Evolutionary conservation across 306 rosid genomes (phyloP), one percentile per base, ranked within the genome.

Genomic region (Prunus padus): DNA sequence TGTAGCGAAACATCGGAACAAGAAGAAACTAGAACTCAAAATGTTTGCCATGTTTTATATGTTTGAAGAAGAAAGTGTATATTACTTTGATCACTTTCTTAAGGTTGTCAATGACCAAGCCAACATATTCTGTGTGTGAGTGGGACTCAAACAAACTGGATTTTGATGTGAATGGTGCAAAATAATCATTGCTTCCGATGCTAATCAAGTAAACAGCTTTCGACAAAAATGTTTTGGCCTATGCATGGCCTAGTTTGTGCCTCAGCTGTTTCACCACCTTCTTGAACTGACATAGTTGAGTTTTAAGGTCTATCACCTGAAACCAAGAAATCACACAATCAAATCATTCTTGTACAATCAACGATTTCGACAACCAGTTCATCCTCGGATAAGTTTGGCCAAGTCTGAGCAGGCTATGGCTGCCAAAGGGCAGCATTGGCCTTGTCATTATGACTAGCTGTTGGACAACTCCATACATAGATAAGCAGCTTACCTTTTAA

Each of bases 221-320:
- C n/a, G 86, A 76, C 1, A 91, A 0, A 59, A 87, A 56, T 16
- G 28, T 59, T 46, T 74, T 67, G 26, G 84, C 77, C 79, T 72
- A 76, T 65, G 28, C 51, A 11, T 60, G n/a, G 4, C 90, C 97
- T 3, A 82, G 65, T 33, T 77, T 80, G 61, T 73, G 9, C 42
- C 62, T 84, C 9, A 84, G 20, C 16, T 52, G 1, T 33, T 63
- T 80, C 75, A 49, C 86, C 15, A 87, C 74, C 5, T 69, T 79
- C 75, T 84, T 76, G 62, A 87, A 86, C 67, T 81, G 67, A 49
- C 75, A 44, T 16, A 82, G 71, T 76, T 91, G 93, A 47, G 87
- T 73, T 9, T 74, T 44, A 0, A 87, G 83, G 86, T 82, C 74
- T 76, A 80, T 45, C 18, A 76, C 86, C 90, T 89, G 69, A 12